Conservation (phyloP, 2,329 filamentous ascomycete genomes). For the Neodidymelliopsis sp. region DNA sequence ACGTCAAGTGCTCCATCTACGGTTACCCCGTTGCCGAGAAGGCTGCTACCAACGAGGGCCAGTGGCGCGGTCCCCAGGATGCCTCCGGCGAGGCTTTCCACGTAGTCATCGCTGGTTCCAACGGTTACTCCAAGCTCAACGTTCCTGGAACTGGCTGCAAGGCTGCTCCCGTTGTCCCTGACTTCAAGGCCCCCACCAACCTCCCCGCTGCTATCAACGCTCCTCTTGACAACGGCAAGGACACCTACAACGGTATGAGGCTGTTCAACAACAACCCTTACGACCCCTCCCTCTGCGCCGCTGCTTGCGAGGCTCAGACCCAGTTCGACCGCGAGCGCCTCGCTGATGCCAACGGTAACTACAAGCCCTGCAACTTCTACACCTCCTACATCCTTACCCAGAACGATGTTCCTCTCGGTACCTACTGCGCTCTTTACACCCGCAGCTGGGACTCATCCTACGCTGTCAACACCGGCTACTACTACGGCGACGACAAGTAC, state of each 20-base stretch:
- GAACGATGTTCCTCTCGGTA: slow-evolving; percentile 46
- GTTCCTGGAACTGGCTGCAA: too few species aligned
- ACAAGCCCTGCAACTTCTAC: slow-evolving; percentile 50
- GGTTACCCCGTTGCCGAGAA: slow-evolving; percentile 32
- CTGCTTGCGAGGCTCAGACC: slow-evolving; percentile 47
- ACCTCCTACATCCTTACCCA: slow-evolving; percentile 49
- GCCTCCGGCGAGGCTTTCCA: slow-evolving; percentile 27
- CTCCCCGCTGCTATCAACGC: slow-evolving; percentile 39
- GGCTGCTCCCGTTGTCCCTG: slow-evolving; percentile 7
- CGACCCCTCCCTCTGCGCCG: slow-evolving; percentile 41
- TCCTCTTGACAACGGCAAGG: slow-evolving; percentile 22
- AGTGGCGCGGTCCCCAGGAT: slow-evolving; percentile 26
- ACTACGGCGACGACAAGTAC: slow-evolving; percentile 24
- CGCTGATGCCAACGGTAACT: slow-evolving; percentile 34
- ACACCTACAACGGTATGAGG: slow-evolving; percentile 40
- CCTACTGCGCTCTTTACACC: slow-evolving; percentile 45
- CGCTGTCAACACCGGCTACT: slow-evolving; percentile 37
- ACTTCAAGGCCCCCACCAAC: slow-evolving; percentile 28
- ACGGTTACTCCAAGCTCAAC: slow-evolving; percentile 39
- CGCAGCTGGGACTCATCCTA: slow-evolving; percentile 22
- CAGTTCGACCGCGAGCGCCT: slow-evolving; percentile 41
- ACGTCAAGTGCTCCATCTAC: slow-evolving; percentile 40
- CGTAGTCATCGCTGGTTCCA: slow-evolving; percentile 38
- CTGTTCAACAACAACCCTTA: slow-evolving; percentile 40
- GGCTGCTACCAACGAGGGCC: slow-evolving; percentile 34